Evolutionary conservation across 345 rosid species (phyloP), one percentile per base, ranked within the genome.

Genomic region (Rhizophora mangle): DNA sequence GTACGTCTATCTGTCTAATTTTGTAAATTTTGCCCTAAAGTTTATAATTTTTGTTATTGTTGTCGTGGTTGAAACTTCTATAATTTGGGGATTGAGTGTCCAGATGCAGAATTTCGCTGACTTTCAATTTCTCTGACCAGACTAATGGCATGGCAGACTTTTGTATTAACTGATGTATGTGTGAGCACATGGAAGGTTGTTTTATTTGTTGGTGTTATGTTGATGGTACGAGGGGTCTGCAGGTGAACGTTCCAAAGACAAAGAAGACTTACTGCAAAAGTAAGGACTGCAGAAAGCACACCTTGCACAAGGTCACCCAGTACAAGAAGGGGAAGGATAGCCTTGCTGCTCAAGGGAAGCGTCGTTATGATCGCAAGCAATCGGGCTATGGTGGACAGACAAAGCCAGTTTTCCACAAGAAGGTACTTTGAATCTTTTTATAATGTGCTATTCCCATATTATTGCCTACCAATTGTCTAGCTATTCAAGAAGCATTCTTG

Each of bases 261-360:
- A 61, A 30, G 64, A 61, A 30, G 46, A 61, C 46, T 30, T 36
- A 61, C 46, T 30, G 37, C 64, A 61, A 61, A 19, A 36, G 21
- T 8, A 36, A 61, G 37, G 21, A 61, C 0, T 64, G 26, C 68
- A n/a, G 55, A 16, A 56, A 56, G 60, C 60, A 56, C 29, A 56
- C 60, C 31, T 56, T 56, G 31, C 60, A 56, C 60, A 56, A 56
- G 60, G 60, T 56, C 16, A 56, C 60, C 5, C 60, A 56, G 60
- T 56, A 56, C 29, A 56, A 56, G 31, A 56, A 56, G 60, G 60
- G 60, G 29, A 56, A 56, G 18, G 60, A 56, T 16, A 56, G 60
- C 60, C 60, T 56, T 56, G 60, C 60, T 56, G 60, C 31, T 9
- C 60, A 56, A 24, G 60, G 60, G 29, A 56, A 56, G 60, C 60